Evolutionary conservation across 176 grass and related monocot species (phyloP), one percentile per base, ranked within the genome.

Genomic region (Aegilops umbellulata): DNA sequence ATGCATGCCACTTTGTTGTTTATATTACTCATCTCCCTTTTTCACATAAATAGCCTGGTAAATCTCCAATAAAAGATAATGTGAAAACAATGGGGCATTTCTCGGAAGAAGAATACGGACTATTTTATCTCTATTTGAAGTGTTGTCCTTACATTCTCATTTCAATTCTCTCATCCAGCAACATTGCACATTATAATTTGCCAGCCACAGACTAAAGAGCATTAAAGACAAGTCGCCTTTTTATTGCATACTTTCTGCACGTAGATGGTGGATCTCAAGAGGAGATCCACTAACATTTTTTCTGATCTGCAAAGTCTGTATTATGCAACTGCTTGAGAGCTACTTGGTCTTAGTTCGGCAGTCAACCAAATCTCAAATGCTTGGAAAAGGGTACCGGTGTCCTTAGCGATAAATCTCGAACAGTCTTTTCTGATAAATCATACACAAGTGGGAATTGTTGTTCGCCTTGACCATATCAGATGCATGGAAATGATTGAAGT

Each of bases 1-100:
- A 70, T 83, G 62, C 35, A 86, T 65, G 20, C 9, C 36, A 35
- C 73, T 49, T 64, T 30, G 8, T 76, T 76, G 57, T 75, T 60
- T 35, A 60, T 67, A 20, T 17, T 13, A 76, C 16, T 17, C 73
- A 74, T 76, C 4, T 61, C 16, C 31, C 32, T 19, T 86, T 49
- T 70, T 53, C 69, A 78, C 31, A 69, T 60, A 61, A 36, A 77
- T 29, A 4, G 47, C 62, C 17, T 27, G 14, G 12, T 27, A 80
- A 19, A 75, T 25, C 68, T 60, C 20, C 6, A 75, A 58, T 39
- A 74, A 83, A 71, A 74, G 6, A 57, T 13, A 80, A 15, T 7
- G 25, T 20, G 5, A 30, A 84, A 84, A 73, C 12, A 14, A 62
- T 84, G 44, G 24, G 60, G 24, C 74, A 49, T 38, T 84, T 9